Base-by-base conservation (phyloP, 2,329 filamentous ascomycete species). In the Neofusicoccum laricinum region DNA sequence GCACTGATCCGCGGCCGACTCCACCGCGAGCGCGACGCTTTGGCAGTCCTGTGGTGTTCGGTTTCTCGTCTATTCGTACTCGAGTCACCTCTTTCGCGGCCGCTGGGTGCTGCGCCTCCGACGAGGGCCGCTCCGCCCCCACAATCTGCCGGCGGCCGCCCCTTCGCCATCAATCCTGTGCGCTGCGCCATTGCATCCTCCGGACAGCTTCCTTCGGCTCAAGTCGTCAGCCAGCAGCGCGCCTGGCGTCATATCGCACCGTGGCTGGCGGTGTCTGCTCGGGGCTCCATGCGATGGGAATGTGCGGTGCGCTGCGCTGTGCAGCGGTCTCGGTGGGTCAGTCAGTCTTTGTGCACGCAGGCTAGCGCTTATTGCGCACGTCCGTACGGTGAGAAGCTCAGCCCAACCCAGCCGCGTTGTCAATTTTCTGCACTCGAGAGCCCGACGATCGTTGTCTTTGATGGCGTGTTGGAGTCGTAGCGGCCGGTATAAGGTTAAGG, bases 371-470 rank as follows among this genome's bases (percentile, higher is more conserved):
- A 45, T 46, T 34, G 40, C 55, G 55, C 55, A 59, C 55, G 55
- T 59, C 40, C 55, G 7, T 21, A 46, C 40, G n/a, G n/a, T 32
- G 40, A 19, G 40, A 25, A 36, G 14, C 55, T 59, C 55, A 59
- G 55, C 55, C 55, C 55, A 59, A 59, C 55, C 46, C 55, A 45
- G 55, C 55, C 55, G 41, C 41, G 55, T 59, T 36, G 38, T 30
- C 25, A n/a, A 21, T 43, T 41, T 57, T 19, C 38, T 41, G 53
- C 51, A 57, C 55, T 46, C 46, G 36, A 21, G 36, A 25, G 38
- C 25, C 40, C 55, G 55, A 36, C 41, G 55, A 59, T 59, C 55
- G 21, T 46, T 36, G 17, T 34, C 15, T 46, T 46, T 36, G 14
- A 36, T 34, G 21, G 55, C 55, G 40, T 46, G n/a, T 46, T 36